phyloP scores from a whole-genome alignment of 495 filamentous ascomycete genomes.

The Talaromyces adpressus region DNA sequence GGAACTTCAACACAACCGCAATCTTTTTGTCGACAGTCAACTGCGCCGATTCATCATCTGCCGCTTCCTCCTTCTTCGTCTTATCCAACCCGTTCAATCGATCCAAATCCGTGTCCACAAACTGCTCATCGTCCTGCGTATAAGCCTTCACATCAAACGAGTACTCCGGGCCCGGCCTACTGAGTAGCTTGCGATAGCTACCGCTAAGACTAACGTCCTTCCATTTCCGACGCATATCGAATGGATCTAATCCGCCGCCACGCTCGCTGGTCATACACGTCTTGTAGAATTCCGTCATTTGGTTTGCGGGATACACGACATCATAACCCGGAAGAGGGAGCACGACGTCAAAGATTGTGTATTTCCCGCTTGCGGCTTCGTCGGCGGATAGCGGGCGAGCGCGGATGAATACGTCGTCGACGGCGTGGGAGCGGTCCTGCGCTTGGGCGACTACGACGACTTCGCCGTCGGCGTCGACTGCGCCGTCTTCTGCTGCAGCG shows the following conservation, averaged over 20 bases:
- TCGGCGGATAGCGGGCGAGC: conserved; percentile 68
- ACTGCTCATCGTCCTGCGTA: conserved; percentile 63
- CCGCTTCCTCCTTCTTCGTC: conserved; percentile 10
- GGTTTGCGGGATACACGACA: conserved; percentile 76
- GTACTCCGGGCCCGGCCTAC: conserved; percentile 48
- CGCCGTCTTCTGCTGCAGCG: conserved; percentile 24
- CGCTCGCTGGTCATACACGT: conserved; percentile 72
- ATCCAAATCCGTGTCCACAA: conserved; percentile 80
- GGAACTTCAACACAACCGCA: conserved; percentile 78
- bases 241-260: conserved; percentile 72
- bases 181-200: conserved; percentile 77
- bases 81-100: conserved; percentile 19
- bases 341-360: conserved; percentile 84
- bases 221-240: conserved; percentile 78
- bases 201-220: conserved; percentile 87
- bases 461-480: conserved; percentile 64
- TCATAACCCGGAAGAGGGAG: conserved; percentile 90
- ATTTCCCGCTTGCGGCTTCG: conserved; percentile 74
- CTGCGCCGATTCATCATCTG: neutral
- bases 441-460: conserved; percentile 52
- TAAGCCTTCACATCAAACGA: conserved; percentile 66
- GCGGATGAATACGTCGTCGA: conserved; percentile 58
- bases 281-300: conserved; percentile 72
- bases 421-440: conserved; percentile 45
- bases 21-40: conserved; percentile 41